These are phyloP conservation scores for Penicillium coprophilum DNA, from an alignment of 495 filamentous ascomycete species.

Conservation along the genomic window DNA sequence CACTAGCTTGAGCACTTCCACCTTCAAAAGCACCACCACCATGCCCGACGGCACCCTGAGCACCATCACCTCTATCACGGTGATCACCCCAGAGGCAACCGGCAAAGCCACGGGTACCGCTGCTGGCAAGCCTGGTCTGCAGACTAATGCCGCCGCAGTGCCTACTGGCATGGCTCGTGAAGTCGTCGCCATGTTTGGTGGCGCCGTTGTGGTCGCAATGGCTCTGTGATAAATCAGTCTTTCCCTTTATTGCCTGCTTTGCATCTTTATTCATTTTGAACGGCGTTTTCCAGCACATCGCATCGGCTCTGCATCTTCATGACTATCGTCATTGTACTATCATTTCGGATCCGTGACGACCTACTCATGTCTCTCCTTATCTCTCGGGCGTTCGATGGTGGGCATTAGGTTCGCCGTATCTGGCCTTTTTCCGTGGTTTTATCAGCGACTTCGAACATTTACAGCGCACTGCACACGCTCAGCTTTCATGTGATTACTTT, in stretches of 20 bases:
- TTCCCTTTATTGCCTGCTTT: neutral
- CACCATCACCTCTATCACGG: slow-evolving; percentile 50
- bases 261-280: slow-evolving; percentile 11
- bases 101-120: slow-evolving; percentile 23
- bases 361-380: slow-evolving; percentile 28
- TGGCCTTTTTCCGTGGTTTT: neutral
- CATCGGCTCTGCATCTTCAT: slow-evolving; percentile 16
- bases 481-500: slow-evolving; percentile 14
- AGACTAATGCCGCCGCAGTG: slow-evolving; percentile 40
- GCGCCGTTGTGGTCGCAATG: slow-evolving; percentile 42
- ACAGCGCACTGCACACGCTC: slow-evolving; percentile 12
- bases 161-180: slow-evolving; percentile 37
- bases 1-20: slow-evolving; percentile 34
- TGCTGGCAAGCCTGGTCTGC: slow-evolving; percentile 38
- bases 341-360: slow-evolving; percentile 20
- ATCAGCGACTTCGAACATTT: slow-evolving; percentile 5
- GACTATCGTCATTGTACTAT: slow-evolving; percentile 28
- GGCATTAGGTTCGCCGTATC: neutral
- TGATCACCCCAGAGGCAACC: slow-evolving; percentile 39
- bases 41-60: slow-evolving; percentile 66
- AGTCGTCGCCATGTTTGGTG: slow-evolving; percentile 46
- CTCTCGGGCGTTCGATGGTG: slow-evolving; percentile 13
- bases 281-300: slow-evolving; percentile 16
- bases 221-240: slow-evolving; percentile 28
- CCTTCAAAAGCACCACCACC: slow-evolving; percentile 54